These are phyloP conservation scores for Fragilaria radians DNA, from an alignment of 108 stramenopile genomes.

Conservation along the genomic window DNA sequence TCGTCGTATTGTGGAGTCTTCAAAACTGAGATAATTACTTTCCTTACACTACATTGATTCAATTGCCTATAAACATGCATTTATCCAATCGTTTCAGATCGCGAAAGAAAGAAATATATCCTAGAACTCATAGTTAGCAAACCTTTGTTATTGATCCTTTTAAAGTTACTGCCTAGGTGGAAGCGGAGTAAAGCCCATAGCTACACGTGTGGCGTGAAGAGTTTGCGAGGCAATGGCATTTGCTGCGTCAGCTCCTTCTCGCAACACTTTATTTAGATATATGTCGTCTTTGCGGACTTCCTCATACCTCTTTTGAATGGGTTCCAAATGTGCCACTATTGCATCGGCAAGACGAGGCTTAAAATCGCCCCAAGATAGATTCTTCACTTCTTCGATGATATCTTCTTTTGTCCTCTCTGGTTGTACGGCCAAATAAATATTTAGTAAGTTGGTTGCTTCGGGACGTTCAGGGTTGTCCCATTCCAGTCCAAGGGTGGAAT, in stretches of 20 bases:
- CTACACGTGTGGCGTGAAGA: slow-evolving; percentile 77
- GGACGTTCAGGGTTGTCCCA: slow-evolving; percentile 98
- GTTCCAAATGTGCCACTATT: slow-evolving; percentile 86
- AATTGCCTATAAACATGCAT: no score
- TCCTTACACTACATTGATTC: no score
- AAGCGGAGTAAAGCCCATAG: slow-evolving; percentile 83
- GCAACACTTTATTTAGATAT: slow-evolving; percentile 75
- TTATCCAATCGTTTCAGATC: no score
- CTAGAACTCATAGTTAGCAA: no score
- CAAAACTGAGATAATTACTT: no score
- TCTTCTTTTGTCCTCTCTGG: slow-evolving; percentile 71
- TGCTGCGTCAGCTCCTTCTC: slow-evolving; percentile 93
- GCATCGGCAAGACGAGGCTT: slow-evolving; percentile 95
- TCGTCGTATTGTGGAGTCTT: no score
- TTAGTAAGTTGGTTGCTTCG: slow-evolving; percentile 94
- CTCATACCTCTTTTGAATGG: slow-evolving; percentile 87
- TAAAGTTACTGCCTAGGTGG: slow-evolving; percentile 1
- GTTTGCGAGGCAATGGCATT: slow-evolving; percentile 84
- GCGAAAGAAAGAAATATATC: no score
- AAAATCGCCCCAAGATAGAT: slow-evolving; percentile 93
- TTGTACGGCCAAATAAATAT: slow-evolving; percentile 90
- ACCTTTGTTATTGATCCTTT: neutral
- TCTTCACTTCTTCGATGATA: slow-evolving; percentile 72
- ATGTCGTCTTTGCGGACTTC: slow-evolving; percentile 84
- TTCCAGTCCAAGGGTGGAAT: slow-evolving; percentile 78